Evolutionary conservation across 1,284 basidiomycete species (phyloP).

Genomic region (Trametes pubescens): DNA sequence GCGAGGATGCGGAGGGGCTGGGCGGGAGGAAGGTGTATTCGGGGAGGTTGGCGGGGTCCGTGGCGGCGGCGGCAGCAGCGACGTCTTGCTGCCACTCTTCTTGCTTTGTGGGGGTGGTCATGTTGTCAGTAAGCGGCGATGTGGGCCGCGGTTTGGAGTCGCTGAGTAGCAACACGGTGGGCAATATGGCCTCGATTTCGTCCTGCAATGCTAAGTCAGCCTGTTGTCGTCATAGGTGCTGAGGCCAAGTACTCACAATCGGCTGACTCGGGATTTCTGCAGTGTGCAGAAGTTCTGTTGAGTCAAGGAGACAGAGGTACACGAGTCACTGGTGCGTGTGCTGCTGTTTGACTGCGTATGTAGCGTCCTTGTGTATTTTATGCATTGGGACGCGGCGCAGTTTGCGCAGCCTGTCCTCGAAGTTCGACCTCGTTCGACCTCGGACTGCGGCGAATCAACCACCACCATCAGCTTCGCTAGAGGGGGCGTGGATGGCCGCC

Average conservation of each 20-base stretch:
- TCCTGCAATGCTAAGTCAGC: neutral
- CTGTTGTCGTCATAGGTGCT: neutral
- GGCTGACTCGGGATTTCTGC: neutral
- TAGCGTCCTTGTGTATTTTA: neutral
- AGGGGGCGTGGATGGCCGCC: neutral
- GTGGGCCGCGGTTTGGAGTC: neutral
- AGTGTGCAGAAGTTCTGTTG: neutral
- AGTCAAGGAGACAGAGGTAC: neutral
- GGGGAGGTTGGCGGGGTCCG: conserved; percentile 21
- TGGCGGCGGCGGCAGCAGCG: conserved; percentile 17
- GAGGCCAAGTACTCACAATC: neutral
- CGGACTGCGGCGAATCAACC: neutral
- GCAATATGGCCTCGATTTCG: neutral
- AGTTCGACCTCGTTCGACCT: neutral
- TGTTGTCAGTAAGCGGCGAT: neutral
- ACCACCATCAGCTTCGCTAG: neutral
- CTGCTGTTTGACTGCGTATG: neutral
- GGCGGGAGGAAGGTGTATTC: conserved; percentile 25
- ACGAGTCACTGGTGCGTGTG: neutral
- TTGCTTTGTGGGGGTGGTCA: neutral
- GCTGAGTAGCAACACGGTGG: neutral
- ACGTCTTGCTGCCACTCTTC: conserved; percentile 22
- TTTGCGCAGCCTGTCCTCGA: too few relatives aligned
- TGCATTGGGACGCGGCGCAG: neutral
- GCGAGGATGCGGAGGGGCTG: conserved; percentile 8